phyloP scores from a whole-genome alignment of 495 filamentous ascomycete genomes.

The Trichoderma reesei region DNA sequence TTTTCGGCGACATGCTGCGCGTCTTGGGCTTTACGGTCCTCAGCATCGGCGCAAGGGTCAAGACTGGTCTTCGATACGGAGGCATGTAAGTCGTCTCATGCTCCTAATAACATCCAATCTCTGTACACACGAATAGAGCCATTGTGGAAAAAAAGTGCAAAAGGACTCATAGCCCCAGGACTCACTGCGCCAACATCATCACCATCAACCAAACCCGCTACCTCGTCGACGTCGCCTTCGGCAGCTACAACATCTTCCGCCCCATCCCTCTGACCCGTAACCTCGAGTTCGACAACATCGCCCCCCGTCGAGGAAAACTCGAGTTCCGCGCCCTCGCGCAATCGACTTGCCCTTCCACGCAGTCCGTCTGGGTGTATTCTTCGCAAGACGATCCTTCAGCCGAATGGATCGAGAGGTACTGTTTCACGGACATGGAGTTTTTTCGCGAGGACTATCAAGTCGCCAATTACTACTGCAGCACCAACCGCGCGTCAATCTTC shows the following conservation, averaged over 20 bases:
- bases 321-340: conserved; percentile 20
- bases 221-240: conserved; percentile 65
- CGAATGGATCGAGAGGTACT: conserved; percentile 31
- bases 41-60: conserved; percentile 32
- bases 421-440: conserved; percentile 36
- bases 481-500: conserved; percentile 29
- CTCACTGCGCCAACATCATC: conserved; percentile 64
- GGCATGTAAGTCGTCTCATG: conserved; percentile 24
- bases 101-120: neutral
- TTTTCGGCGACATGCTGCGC: conserved; percentile 55
- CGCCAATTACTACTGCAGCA: conserved; percentile 48
- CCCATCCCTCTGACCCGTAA: conserved; percentile 25
- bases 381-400: conserved; percentile 15
- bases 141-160: too few species aligned
- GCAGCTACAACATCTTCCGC: conserved; percentile 28
- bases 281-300: conserved; percentile 13
- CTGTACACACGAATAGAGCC: neutral
- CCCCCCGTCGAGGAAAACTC: conserved; percentile 13
- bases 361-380: conserved; percentile 36
- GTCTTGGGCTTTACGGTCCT: conserved; percentile 52
- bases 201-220: conserved; percentile 41
- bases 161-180: conserved; percentile 29
- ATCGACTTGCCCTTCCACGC: conserved; percentile 19
- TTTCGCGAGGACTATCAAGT: conserved; percentile 40
- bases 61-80: conserved; percentile 20